Base-by-base conservation (phyloP, 2,329 filamentous ascomycete species). In the Ciborinia camelliae region DNA sequence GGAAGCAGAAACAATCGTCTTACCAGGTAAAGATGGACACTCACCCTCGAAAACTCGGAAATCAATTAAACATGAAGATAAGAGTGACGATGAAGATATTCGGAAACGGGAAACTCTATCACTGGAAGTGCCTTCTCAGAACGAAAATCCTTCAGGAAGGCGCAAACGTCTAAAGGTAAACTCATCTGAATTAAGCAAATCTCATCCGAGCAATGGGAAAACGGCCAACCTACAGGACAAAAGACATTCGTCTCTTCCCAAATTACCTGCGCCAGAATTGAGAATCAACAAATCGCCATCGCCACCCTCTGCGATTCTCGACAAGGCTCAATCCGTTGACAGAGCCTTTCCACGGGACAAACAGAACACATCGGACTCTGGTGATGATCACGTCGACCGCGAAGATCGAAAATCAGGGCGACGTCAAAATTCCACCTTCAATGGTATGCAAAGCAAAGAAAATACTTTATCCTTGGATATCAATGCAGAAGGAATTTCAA, bases 1-100 rank as follows among this genome's bases (percentile, higher is more conserved):
- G 1, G 88, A 90, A 73, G 87, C 88, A 57, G 88, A 90, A 77
- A 90, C 88, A 18, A 88, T 90, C 67, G 87, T 90, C 43, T 76
- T 90, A 41, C 82, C 86, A 14, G 85, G 85, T 35, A 89, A 88
- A 73, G 84, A 88, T 73, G 85, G 84, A 47, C 79, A 85, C 71
- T 88, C 86, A 30, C 86, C 85, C 0, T 84, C 85, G 66, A 88
- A 88, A 75, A 79, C 80, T 65, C 82, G 85, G 66, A 88, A 88
- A 76, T 67, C 70, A 54, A 82, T 84, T 71, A 88, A 87, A 74
- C 84, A 88, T 69, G 87, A 89, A 73, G 85, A 87, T 72, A 83
- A 80, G 71, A 84, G 82, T 70, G 85, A 86, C 65, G 80, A 81
- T 64, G 84, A 86, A 67, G 78, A 76, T 48, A 69, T 71, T 48